Percentiles rank a stretch among this genome's conserved stretches.
These are phyloP conservation scores for Aspergillus sclerotioniger DNA, from an alignment of 495 filamentous ascomycete species.

Conservation along the genomic window DNA sequence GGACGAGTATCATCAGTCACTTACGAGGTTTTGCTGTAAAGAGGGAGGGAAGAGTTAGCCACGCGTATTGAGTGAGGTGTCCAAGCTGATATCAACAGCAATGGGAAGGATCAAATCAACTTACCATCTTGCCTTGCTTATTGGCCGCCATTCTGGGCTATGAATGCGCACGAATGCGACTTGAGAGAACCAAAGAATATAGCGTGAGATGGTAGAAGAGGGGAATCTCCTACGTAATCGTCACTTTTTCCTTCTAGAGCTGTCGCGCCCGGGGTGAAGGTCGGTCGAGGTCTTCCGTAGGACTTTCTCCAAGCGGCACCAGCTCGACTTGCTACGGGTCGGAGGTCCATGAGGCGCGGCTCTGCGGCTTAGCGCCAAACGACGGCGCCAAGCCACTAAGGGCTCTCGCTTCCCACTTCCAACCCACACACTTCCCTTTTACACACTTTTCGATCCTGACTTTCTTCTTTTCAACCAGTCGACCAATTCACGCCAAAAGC, in stretches of 20 bases:
- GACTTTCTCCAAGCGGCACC: constrained; percentile 3
- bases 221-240: constrained; percentile 23
- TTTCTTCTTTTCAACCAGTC: constrained; percentile 40
- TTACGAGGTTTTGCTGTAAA: constrained; percentile 89
- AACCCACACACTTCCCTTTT: constrained; percentile 47
- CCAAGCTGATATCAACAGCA: constrained; percentile 24
- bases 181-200: constrained; percentile 57
- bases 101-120: constrained; percentile 37
- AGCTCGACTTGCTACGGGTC: constrained; percentile 4
- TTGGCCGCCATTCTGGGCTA: constrained; percentile 73
- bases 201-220: constrained; percentile 23
- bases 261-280: constrained; percentile 13
- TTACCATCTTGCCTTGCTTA: constrained; percentile 99
- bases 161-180: constrained; percentile 67
- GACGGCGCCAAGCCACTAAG: constrained; percentile 35
- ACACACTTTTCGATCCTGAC: constrained; percentile 33
- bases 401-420: constrained; percentile 45
- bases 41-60: constrained; percentile 59
- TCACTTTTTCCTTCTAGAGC: constrained; percentile 23
- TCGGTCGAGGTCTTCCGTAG: constrained; percentile 4
- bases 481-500: constrained; percentile 44
- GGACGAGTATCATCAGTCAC: constrained; percentile 31
- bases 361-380: constrained; percentile 23
- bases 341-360: constrained; percentile 21
- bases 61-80: neutral